Conservation (phyloP, 495 filamentous ascomycete genomes). For the Aspergillus olivimuriae region DNA sequence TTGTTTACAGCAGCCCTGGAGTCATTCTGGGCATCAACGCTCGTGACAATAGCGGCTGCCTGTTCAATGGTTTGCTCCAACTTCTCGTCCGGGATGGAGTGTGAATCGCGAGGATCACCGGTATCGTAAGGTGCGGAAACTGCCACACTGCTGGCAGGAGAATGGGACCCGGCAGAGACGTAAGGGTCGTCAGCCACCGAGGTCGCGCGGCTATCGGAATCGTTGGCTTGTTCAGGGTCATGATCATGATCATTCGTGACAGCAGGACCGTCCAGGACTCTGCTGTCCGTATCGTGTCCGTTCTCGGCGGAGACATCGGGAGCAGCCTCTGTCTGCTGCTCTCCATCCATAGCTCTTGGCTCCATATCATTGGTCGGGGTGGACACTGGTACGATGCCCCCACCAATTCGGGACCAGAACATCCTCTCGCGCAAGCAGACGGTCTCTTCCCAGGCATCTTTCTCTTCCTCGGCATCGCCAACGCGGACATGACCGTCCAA, state of each 20-base stretch:
- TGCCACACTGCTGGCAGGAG: constrained; percentile 5
- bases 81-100: background rate
- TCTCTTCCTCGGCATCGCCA: constrained; percentile 70
- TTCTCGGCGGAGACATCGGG: background rate
- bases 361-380: constrained; percentile 14
- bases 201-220: background rate
- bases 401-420: constrained; percentile 92
- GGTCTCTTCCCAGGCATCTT: constrained; percentile 88
- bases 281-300: background rate
- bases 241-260: background rate
- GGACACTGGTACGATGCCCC: constrained; percentile 72
- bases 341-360: background rate
- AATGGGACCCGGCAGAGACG: constrained; percentile 9
- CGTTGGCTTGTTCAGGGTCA: constrained; percentile 4
- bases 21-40: background rate
- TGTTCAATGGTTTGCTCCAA: background rate
- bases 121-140: constrained; percentile 3
- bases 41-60: background rate
- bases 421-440: constrained; percentile 83
- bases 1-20: background rate
- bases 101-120: background rate
- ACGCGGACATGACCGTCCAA: constrained; percentile 80
- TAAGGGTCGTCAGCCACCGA: constrained; percentile 10
- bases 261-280: background rate
- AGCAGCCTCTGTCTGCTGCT: background rate